phyloP scores from a whole-genome alignment of 768 basidiomycete genomes.

The Leccinum imitatum region DNA sequence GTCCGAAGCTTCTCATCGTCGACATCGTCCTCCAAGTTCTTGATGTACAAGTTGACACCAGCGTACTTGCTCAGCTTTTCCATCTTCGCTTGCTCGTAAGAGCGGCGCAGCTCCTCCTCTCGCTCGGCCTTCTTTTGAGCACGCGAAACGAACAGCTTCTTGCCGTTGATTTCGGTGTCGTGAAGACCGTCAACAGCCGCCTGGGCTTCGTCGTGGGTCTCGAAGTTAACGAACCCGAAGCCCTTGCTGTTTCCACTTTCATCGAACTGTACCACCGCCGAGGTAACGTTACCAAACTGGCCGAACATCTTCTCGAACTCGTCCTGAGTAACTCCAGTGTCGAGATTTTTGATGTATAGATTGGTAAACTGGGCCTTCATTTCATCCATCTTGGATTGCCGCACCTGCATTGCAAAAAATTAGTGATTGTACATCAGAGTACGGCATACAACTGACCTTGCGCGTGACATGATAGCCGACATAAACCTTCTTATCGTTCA shows the following conservation, averaged over 20 bases:
- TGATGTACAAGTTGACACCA: slow-evolving; percentile 99
- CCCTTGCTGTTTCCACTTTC: slow-evolving; percentile 93
- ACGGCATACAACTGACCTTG: slow-evolving; percentile 55
- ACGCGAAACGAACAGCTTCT: slow-evolving; percentile 91
- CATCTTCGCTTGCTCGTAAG: slow-evolving; percentile 94
- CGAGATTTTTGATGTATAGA: slow-evolving; percentile 97
- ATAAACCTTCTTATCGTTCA: slow-evolving; percentile 99
- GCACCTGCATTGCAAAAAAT: slow-evolving; percentile 55
- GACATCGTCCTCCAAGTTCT: slow-evolving; percentile 97
- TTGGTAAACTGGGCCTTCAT: slow-evolving; percentile 98
- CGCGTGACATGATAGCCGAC: slow-evolving; percentile 97
- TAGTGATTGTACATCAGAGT: neutral
- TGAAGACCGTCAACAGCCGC: slow-evolving; percentile 87
- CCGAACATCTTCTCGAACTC: slow-evolving; percentile 84
- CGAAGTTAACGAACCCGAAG: slow-evolving; percentile 98
- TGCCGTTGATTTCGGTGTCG: slow-evolving; percentile 80
- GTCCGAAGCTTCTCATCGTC: slow-evolving; percentile 96
- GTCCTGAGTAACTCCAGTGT: slow-evolving; percentile 76
- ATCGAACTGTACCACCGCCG: slow-evolving; percentile 80
- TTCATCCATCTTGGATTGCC: slow-evolving; percentile 98
- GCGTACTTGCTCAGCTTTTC: slow-evolving; percentile 98
- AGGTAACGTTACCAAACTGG: slow-evolving; percentile 80
- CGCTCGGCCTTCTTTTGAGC: slow-evolving; percentile 99
- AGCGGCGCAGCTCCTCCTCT: slow-evolving; percentile 91
- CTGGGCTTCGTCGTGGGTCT: slow-evolving; percentile 88